Conservation (phyloP, 495 filamentous ascomycete genomes). For the Penicillium riverlandense region DNA sequence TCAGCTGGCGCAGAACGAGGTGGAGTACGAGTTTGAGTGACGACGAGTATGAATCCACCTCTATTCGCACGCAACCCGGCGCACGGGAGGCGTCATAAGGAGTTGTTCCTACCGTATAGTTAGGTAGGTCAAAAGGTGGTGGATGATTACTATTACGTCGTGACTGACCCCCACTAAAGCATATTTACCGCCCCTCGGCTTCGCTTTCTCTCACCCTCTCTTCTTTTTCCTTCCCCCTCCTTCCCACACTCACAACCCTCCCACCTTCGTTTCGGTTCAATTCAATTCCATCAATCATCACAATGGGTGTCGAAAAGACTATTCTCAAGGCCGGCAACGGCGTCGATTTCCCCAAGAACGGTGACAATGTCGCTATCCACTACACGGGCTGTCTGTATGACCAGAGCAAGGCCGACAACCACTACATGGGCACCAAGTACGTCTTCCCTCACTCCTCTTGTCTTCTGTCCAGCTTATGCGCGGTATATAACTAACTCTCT, state of each 20-base stretch:
- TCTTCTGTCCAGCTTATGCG: background rate
- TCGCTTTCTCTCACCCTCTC: constrained; percentile 7
- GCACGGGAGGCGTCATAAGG: too few relatives aligned
- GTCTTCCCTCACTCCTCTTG: constrained; percentile 7
- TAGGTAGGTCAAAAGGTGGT: background rate
- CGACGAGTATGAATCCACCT: too few relatives aligned
- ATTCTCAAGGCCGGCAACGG: constrained; percentile 42
- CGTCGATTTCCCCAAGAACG: constrained; percentile 46
- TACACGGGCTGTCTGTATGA: constrained; percentile 82
- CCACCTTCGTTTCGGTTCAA: too few relatives aligned
- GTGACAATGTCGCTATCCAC: constrained; percentile 68
- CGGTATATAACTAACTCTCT: too few relatives aligned
- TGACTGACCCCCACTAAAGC: constrained; percentile 8
- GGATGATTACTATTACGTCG: constrained; percentile 5
- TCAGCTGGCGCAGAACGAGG: too few relatives aligned
- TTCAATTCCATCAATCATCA: constrained; percentile 10
- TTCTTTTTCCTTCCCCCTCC: constrained; percentile 1
- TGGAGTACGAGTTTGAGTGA: too few relatives aligned
- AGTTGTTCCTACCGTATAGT: too few relatives aligned
- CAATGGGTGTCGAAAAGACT: constrained; percentile 50
- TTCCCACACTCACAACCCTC: background rate
- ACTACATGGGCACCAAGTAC: constrained; percentile 46
- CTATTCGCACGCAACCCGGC: too few relatives aligned
- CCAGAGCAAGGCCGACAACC: constrained; percentile 31
- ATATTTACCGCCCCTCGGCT: constrained; percentile 4